phyloP scores from a whole-genome alignment of 208 protist genomes.

The Leishmania tropica region DNA sequence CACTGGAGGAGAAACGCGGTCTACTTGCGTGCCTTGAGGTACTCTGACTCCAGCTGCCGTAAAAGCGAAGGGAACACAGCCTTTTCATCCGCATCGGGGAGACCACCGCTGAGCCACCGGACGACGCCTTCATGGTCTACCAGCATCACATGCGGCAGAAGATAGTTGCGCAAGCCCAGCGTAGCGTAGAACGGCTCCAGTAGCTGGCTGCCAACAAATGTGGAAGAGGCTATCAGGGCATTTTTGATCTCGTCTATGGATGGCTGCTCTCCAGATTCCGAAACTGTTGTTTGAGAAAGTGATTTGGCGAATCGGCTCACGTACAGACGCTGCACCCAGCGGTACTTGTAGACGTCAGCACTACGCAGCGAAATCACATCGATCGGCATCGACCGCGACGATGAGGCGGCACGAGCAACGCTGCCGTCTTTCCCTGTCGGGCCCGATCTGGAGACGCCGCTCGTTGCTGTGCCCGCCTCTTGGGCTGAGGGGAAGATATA shows the following conservation, averaged over 20 bases:
- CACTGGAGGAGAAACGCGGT: neutral
- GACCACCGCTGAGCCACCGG: constrained; percentile 82
- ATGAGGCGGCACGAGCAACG: neutral
- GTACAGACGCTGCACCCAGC: constrained; percentile 82
- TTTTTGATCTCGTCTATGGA: constrained; percentile 16
- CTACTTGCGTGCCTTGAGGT: constrained; percentile 47
- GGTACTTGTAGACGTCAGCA: constrained; percentile 81
- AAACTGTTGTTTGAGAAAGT: constrained; percentile 22
- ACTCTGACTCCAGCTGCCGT: constrained; percentile 78
- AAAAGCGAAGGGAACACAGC: constrained; percentile 64
- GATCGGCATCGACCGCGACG: constrained; percentile 48
- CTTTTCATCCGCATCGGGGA: constrained; percentile 75
- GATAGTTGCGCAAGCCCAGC: constrained; percentile 83
- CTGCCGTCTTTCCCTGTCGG: constrained; percentile 10
- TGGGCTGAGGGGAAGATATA: constrained; percentile 40
- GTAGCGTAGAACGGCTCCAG: constrained; percentile 73
- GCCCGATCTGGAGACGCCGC: neutral
- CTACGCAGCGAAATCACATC: constrained; percentile 84
- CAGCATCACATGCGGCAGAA: constrained; percentile 80
- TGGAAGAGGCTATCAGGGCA: constrained; percentile 60
- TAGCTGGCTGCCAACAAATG: constrained; percentile 78
- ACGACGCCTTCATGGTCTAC: constrained; percentile 83
- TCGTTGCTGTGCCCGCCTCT: neutral
- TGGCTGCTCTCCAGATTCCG: neutral
- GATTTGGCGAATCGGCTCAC: constrained; percentile 71